A percentile compares a stretch with the other conserved stretches of the same genome.
These are phyloP conservation scores for Pleurotus pulmonarius DNA, from an alignment of 768 basidiomycete species.

Conservation along the genomic window DNA sequence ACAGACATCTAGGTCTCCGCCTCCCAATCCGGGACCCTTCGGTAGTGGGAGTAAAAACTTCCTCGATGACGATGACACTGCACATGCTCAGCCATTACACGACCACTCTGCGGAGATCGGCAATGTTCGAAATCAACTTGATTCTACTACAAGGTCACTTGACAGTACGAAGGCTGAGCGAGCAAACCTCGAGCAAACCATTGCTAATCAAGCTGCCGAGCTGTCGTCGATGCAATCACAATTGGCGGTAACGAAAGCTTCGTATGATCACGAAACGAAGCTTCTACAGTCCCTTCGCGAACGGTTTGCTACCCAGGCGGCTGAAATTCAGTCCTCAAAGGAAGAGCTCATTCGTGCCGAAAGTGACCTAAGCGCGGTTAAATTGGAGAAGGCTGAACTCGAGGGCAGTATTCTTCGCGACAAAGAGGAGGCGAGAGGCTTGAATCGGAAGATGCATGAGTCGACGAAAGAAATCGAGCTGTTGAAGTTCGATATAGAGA, in stretches of 20 bases:
- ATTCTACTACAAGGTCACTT: constrained; percentile 72
- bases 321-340: constrained; percentile 66
- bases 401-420: constrained; percentile 84
- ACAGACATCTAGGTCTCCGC: constrained; percentile 8
- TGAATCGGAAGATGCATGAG: constrained; percentile 84
- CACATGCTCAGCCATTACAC: constrained; percentile 49
- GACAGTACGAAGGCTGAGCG: constrained; percentile 66
- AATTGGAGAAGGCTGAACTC: constrained; percentile 88
- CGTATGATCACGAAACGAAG: constrained; percentile 82
- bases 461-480: constrained; percentile 67
- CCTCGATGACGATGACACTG: constrained; percentile 67
- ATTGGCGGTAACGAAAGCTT: constrained; percentile 76
- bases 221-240: constrained; percentile 81
- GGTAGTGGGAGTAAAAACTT: constrained; percentile 48
- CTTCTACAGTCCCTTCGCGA: constrained; percentile 66
- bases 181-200: constrained; percentile 54
- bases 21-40: constrained; percentile 48
- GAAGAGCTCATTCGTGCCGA: constrained; percentile 86
- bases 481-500: constrained; percentile 77
- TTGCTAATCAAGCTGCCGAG: constrained; percentile 68
- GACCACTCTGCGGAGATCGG: constrained; percentile 85
- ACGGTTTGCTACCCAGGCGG: constrained; percentile 60
- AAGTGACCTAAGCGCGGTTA: constrained; percentile 85
- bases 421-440: constrained; percentile 88
- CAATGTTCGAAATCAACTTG: constrained; percentile 81